Conservation (phyloP, 2,329 filamentous ascomycete species). For the Fusarium cyanostomum region DNA sequence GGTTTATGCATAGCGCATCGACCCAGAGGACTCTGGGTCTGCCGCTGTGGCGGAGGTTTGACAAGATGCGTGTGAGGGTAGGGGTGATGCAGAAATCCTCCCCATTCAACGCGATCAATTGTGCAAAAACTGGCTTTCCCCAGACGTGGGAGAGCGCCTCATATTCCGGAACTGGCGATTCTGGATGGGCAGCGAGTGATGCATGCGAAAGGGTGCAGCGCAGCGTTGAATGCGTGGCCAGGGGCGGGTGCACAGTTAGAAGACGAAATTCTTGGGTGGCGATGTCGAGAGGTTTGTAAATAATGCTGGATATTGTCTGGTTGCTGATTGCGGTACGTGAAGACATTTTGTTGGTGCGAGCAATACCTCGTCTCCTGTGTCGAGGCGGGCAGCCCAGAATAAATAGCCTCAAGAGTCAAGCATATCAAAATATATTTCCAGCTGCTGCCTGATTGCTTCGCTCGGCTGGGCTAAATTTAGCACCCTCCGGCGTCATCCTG, state of each 20-base stretch:
- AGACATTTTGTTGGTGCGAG: too few species aligned
- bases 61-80: neutral
- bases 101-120: slow-evolving; percentile 2
- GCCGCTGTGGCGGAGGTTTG: neutral
- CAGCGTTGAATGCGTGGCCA: neutral
- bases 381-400: too few species aligned
- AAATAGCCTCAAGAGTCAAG: too few species aligned
- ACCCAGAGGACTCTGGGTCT: slow-evolving; percentile 7
- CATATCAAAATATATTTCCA: too few species aligned
- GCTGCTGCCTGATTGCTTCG: too few species aligned
- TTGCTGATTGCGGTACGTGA: neutral
- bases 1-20: slow-evolving; percentile 32
- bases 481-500: too few species aligned
- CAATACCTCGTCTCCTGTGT: too few species aligned
- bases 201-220: neutral
- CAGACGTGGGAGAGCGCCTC: slow-evolving; percentile 32
- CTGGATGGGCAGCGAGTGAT: neutral
- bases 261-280: slow-evolving; percentile 2
- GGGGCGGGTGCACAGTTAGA: slow-evolving; percentile 1
- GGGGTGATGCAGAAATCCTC: slow-evolving; percentile 11
- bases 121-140: slow-evolving; percentile 6
- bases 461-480: too few species aligned
- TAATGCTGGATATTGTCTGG: neutral
- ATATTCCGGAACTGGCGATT: neutral
- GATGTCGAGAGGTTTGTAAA: slow-evolving; percentile 3